Conservation (phyloP, 1,139 yeast species). For the Blastobotrys persicus region DNA sequence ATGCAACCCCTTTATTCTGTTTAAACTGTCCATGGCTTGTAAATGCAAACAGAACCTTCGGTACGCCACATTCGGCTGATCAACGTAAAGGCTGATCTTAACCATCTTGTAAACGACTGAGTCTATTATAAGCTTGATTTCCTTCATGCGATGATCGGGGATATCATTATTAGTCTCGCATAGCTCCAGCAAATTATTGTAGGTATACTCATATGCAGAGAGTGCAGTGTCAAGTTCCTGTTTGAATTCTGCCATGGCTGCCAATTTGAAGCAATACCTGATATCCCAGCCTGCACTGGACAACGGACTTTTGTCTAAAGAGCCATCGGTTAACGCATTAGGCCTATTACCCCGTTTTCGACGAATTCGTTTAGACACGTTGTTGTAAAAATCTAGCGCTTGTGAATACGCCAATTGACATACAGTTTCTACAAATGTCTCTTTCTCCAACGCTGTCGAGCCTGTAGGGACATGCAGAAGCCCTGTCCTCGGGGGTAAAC, state of each 20-base stretch:
- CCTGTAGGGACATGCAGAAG: slow-evolving; percentile 44
- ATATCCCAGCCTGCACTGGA: slow-evolving; percentile 45
- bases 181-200: slow-evolving; percentile 46
- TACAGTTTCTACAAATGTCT: slow-evolving; percentile 40
- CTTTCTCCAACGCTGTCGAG: slow-evolving; percentile 40
- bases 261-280: slow-evolving; percentile 50
- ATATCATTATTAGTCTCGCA: slow-evolving; percentile 34
- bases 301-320: slow-evolving; percentile 27
- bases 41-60: slow-evolving; percentile 65
- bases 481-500: slow-evolving; percentile 45
- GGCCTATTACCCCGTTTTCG: slow-evolving; percentile 31
- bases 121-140: slow-evolving; percentile 54
- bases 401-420: slow-evolving; percentile 42
- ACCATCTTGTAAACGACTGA: slow-evolving; percentile 60
- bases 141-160: slow-evolving; percentile 39
- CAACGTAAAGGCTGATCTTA: slow-evolving; percentile 59
- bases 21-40: slow-evolving; percentile 43
- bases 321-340: slow-evolving; percentile 14
- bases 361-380: slow-evolving; percentile 40
- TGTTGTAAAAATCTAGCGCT: slow-evolving; percentile 44
- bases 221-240: slow-evolving; percentile 47
- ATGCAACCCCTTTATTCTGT: slow-evolving; percentile 25
- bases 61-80: slow-evolving; percentile 57
- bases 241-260: slow-evolving; percentile 47
- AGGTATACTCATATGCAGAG: slow-evolving; percentile 49